Base-by-base conservation (phyloP, 192 early-diverging fungal genomes). In the Umbelopsis sp. region DNA sequence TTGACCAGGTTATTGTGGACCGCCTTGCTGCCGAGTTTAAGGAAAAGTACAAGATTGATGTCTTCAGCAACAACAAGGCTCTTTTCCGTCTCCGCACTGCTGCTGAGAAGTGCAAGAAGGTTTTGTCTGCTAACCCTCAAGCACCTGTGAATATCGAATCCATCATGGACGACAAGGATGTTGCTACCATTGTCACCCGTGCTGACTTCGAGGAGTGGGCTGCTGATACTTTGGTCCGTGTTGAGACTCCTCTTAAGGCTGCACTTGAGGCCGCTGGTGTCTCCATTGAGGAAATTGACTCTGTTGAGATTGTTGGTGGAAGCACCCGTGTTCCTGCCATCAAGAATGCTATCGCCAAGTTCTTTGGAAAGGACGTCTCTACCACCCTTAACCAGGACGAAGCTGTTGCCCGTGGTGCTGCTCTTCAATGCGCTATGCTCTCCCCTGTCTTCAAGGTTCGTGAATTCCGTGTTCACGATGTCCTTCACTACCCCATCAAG, bases 401-500 rank as follows among this genome's bases (percentile, higher is more conserved):
- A 84, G 96, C 96, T 47, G 90, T 97, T 77, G 91, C 97, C 32
- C 94, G 97, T 77, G 97, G 97, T 75, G 93, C 93, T 71, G 97
- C 96, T 36, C 86, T 99, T 47, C 93, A 95, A 85, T 99, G 97
- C 84, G 97, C 97, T 77, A 96, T 99, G 79, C 82, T 95, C 53
- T 97, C 95, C 25, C 97, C 97, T 1, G 92, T 93, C 41, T 97
- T 99, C 93, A 95, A 95, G 78, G 97, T 99, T 75, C 95, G 97
- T 66, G 97, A 99, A 49, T 97, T 99, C 79, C 76, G 87, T 45
- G 90, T 99, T 65, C 88, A 94, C 77, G 97, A 99, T 86, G 87
- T 93, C 80, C 93, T 91, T 65, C 76, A 82, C 56, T 95, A 96
- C 78, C 95, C 95, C 68, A 91, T 98, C 82, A 90, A 93, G 80